Evolutionary conservation across 2,329 filamentous ascomycete species (phyloP).

Genomic region (Cryoendolithus antarcticus): DNA sequence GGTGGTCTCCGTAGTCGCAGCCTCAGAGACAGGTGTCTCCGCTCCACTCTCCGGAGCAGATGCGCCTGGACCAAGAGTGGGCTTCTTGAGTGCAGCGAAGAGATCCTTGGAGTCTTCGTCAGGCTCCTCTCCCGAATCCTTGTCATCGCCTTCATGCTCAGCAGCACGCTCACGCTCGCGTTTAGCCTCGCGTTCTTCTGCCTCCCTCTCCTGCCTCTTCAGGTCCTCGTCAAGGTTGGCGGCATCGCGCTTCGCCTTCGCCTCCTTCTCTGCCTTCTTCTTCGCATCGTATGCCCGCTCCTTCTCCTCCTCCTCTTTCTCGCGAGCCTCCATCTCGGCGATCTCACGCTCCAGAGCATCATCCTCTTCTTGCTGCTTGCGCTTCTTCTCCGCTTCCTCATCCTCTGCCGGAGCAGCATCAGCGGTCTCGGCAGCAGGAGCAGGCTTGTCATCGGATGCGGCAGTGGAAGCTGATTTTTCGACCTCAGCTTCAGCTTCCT

Average conservation of each 20-base stretch:
- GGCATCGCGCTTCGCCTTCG: constrained; percentile 37
- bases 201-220: constrained; percentile 36
- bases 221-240: constrained; percentile 41
- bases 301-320: constrained; percentile 43
- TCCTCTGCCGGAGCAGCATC: constrained; percentile 11
- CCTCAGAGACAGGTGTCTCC: constrained; percentile 7
- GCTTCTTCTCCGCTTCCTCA: constrained; percentile 19
- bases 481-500: constrained; percentile 9
- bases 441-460: constrained; percentile 10
- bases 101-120: constrained; percentile 32
- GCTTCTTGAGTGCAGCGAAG: constrained; percentile 38
- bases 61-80: constrained; percentile 35
- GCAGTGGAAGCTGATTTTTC: constrained; percentile 22
- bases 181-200: constrained; percentile 35
- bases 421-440: constrained; percentile 18
- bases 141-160: constrained; percentile 8
- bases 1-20: constrained; percentile 21
- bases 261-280: constrained; percentile 47
- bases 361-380: constrained; percentile 28
- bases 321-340: constrained; percentile 43
- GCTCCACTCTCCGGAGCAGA: constrained; percentile 16
- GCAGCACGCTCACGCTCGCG: constrained; percentile 25
- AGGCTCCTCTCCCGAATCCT: constrained; percentile 13
- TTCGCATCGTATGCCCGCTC: constrained; percentile 64
- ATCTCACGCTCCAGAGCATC: constrained; percentile 45